These are phyloP conservation scores for Globisporangium nodosum DNA, from an alignment of 352 stramenopile genomes.

Conservation along the genomic window DNA sequence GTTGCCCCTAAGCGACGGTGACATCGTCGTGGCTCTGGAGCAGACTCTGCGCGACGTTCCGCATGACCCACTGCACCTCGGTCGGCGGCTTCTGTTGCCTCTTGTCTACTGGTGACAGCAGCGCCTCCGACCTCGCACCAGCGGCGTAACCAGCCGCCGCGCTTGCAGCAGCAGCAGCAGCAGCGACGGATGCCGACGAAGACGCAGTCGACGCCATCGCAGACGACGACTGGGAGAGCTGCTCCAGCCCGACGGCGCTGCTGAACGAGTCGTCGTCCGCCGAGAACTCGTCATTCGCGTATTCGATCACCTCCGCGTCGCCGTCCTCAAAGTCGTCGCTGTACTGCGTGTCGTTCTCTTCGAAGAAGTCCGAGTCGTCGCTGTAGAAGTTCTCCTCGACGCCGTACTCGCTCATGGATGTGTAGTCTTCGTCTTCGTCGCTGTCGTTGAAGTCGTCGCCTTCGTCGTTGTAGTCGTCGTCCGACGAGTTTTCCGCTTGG, in stretches of 20 bases:
- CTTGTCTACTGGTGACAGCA: conserved; percentile 16
- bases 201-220: not conserved
- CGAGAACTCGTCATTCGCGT: conserved; percentile 60
- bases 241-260: not conserved
- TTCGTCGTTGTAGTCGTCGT: conserved; percentile 32
- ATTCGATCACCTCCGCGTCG: conserved; percentile 76
- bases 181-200: not conserved
- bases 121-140: not conserved
- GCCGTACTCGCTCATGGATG: conserved; percentile 69
- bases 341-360: conserved; percentile 64
- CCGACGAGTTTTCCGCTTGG: conserved; percentile 40
- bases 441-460: conserved; percentile 34
- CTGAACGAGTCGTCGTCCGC: conserved; percentile 26
- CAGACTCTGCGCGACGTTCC: conserved; percentile 62
- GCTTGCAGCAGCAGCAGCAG: not conserved
- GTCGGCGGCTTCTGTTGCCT: conserved; percentile 21
- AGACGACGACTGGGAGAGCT: not conserved
- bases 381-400: conserved; percentile 85
- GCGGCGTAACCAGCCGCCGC: not conserved
- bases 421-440: conserved; percentile 35
- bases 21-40: conserved; percentile 52
- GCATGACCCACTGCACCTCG: conserved; percentile 75
- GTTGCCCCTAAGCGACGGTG: conserved; percentile 13
- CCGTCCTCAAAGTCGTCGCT: conserved; percentile 80
- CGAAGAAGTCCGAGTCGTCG: conserved; percentile 70